Evolutionary conservation across 2,329 filamentous ascomycete species (phyloP).

Genomic region (Ilyonectria sp.): DNA sequence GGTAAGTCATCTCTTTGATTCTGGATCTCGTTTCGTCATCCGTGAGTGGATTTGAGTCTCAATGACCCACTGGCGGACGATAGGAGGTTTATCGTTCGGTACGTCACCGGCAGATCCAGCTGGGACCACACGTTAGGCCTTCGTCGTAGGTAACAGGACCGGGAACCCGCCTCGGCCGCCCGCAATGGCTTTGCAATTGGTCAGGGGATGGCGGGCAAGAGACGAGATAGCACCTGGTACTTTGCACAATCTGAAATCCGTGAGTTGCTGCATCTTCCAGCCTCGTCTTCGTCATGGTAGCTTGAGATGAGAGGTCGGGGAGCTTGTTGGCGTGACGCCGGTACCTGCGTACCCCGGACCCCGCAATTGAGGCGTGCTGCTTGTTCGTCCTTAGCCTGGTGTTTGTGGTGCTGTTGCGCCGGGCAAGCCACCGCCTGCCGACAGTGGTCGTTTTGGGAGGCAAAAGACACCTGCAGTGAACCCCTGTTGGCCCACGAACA

Average conservation of each 20-base stretch:
- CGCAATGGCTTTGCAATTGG: background rate
- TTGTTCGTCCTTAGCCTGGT: background rate
- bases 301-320: background rate
- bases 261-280: background rate
- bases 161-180: background rate
- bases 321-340: constrained; percentile 18
- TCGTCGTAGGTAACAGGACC: background rate
- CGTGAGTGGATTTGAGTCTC: background rate
- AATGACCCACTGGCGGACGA: constrained; percentile 4
- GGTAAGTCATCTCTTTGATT: background rate
- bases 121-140: background rate
- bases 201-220: background rate
- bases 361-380: constrained; percentile 35
- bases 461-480: background rate
- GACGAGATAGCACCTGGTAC: background rate
- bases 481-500: background rate
- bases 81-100: constrained; percentile 10
- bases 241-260: too few species aligned
- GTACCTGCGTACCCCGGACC: constrained; percentile 44
- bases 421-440: background rate
- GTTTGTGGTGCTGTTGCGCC: constrained; percentile 5
- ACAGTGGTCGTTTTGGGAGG: background rate
- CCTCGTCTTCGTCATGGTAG: background rate
- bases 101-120: background rate
- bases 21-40: constrained; percentile 14